Evolutionary conservation across 257 asterid species (phyloP), one percentile per base, ranked within the genome.

Genomic region (Solanum rostratum): DNA sequence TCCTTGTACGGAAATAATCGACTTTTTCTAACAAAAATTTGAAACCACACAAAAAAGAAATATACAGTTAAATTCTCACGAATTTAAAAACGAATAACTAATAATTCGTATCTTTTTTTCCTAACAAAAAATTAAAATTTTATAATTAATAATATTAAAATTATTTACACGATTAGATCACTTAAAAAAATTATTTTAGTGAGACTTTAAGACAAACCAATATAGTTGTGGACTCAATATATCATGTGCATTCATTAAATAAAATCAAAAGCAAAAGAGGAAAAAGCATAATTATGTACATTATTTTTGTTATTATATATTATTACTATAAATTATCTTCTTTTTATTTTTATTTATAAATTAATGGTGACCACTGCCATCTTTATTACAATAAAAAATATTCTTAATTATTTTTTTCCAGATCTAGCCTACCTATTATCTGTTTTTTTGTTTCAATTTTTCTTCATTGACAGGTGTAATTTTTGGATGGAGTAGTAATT

Each of bases 131-230:
- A 9, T 27, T 29, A 27, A 1, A 63, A 0, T 27, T 14, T 13
- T 63, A 8, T 63, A 5, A 3, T 63, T 1, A 1, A 14, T 12
- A 1, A 29, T 29, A 66, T 66, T 8, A 16, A 66, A 66, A 1
- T 7, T 68, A 9, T 66, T 30, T 30, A 66, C 7, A 30, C 3
- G 8, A 66, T 66, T 3, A 66, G 0, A 66, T 66, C 10, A 66
- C 22, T 16, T 66, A 5, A 0, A 13, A 62, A 68, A 33, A 41
- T 46, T 76, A 27, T 15, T 76, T 76, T 49, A 11, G 6, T 49
- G 46, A 81, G 82, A 80, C 85, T 86, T 86, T 86, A 83, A 84
- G 85, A 54, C 88, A 83, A 83, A 79, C 45, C 84, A 79, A 74
- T 33, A 60, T 20, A 33, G 84, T 83, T 24, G 85, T 83, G 84